phyloP scores from a whole-genome alignment of 352 stramenopile species.

The Globisporangium cederbergense region DNA sequence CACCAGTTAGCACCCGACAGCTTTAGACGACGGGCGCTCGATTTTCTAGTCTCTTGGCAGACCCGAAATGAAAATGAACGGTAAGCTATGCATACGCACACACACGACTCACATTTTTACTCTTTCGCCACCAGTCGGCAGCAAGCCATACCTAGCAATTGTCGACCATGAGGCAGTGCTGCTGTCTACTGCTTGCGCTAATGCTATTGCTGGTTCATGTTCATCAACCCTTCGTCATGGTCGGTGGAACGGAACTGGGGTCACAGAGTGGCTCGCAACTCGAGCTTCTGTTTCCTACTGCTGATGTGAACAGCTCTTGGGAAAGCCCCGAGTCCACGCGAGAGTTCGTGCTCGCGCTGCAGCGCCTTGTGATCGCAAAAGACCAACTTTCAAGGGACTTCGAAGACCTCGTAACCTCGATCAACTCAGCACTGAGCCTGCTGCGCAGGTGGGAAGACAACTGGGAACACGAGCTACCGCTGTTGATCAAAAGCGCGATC shows the following conservation, averaged over 20 bases:
- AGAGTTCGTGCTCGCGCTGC: not conserved
- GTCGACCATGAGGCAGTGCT: not conserved
- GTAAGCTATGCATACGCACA: not conserved
- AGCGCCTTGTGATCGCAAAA: not conserved
- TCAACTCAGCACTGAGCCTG: not conserved
- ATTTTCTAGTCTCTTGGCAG: not conserved
- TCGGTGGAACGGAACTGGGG: not conserved
- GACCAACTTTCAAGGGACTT: not conserved
- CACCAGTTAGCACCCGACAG: not conserved
- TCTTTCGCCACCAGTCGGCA: not conserved
- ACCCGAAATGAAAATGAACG: not conserved
- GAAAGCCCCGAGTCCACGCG: not conserved
- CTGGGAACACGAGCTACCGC: not conserved
- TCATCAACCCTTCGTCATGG: not conserved
- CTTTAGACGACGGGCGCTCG: not conserved
- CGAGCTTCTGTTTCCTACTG: not conserved
- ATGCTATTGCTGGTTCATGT: not conserved
- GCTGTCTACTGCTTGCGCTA: not conserved
- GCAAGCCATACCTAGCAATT: too few relatives aligned
- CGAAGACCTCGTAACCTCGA: not conserved
- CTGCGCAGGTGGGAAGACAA: slow-evolving; percentile 1
- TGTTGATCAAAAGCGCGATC: not conserved
- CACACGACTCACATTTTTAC: not conserved
- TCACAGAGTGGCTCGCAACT: not conserved
- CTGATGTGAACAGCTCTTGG: not conserved